Evolutionary conservation across 2,329 filamentous ascomycete genomes (phyloP).

Genomic region (Diaporthe velutina): DNA sequence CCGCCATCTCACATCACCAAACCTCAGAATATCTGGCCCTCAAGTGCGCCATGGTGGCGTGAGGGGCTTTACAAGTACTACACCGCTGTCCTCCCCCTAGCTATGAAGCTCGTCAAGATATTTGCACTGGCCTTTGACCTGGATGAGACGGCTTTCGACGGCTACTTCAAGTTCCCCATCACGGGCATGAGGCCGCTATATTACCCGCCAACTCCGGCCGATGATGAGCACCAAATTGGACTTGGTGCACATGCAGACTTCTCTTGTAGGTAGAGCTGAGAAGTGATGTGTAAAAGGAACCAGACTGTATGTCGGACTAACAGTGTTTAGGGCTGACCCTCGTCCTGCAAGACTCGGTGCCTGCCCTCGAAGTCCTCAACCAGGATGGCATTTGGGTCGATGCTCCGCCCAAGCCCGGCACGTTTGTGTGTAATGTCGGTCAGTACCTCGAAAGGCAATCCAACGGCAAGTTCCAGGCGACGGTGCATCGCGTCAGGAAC

Average conservation of each 20-base stretch:
- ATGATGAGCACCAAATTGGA: constrained; percentile 48
- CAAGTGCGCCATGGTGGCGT: constrained; percentile 48
- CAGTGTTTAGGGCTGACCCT: constrained; percentile 51
- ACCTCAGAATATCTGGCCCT: constrained; percentile 52
- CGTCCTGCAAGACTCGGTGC: constrained; percentile 48
- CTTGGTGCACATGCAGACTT: constrained; percentile 58
- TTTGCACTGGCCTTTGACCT: constrained; percentile 56
- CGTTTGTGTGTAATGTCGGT: constrained; percentile 56
- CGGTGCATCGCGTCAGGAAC: constrained; percentile 56
- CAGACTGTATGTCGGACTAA: neutral
- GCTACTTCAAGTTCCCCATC: constrained; percentile 54
- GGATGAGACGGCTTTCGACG: constrained; percentile 53
- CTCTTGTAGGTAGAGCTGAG: constrained; percentile 45
- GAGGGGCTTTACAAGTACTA: constrained; percentile 52
- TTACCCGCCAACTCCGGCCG: constrained; percentile 51
- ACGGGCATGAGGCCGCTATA: constrained; percentile 56
- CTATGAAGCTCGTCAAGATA: constrained; percentile 49
- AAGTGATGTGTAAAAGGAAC: neutral
- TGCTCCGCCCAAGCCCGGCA: constrained; percentile 50
- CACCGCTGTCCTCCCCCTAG: constrained; percentile 46
- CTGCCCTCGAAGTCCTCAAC: constrained; percentile 55
- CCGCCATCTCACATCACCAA: constrained; percentile 46
- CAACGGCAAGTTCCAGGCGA: constrained; percentile 53
- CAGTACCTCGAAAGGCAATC: constrained; percentile 56
- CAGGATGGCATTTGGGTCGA: constrained; percentile 56